Evolutionary conservation across 139 green algal species (phyloP), one percentile per base, ranked within the genome.

Genomic region (Haematococcus sp.): DNA sequence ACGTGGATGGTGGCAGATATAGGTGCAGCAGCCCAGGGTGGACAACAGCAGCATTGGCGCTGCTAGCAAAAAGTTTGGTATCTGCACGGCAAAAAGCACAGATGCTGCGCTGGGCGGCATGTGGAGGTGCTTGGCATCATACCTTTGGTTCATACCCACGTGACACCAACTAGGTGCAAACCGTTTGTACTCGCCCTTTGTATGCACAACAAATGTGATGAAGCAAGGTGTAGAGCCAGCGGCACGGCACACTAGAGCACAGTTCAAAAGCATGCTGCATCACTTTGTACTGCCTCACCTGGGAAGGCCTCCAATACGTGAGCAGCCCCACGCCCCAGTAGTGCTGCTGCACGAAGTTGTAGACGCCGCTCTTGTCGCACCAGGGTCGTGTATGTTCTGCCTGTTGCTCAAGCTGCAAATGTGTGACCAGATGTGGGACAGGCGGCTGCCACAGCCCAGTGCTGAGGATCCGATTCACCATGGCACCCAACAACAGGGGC

Each of bases 321-420:
- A 97, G 52, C 11, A 92, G 75, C 13, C 92, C 92, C 9, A 97
- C 88, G 27, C 82, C 83, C 94, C 94, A 98, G 76, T 98, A 97
- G 22, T 83, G 75, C 19, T 75, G n/a, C 74, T 98, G 93, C 28
- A 97, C 86, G 70, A 87, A 92, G 33, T 75, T 85, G 71, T 97
- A 97, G 11, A 93, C 60, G 58, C 84, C 88, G 19, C 40, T 11
- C 40, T 22, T 30, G 19, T 7, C 22, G 75, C 91, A 97, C 91
- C 91, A 96, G 0, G 80, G 73, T 0, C 82, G 87, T 33, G 71
- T 55, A 7, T 49, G 40, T 7, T 49, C 7, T 49, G 40, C 11
- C 7, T 49, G 40, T 11, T 7, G 7, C 40, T 49, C 7, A 11
- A 49, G 11, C 40, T 49, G 40, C 40, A 11, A 49, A 7, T 49